A percentile compares a stretch with the other conserved stretches of the same genome.
Evolutionary conservation across 768 basidiomycete genomes (phyloP).

Genomic region (Zangia roseola): DNA sequence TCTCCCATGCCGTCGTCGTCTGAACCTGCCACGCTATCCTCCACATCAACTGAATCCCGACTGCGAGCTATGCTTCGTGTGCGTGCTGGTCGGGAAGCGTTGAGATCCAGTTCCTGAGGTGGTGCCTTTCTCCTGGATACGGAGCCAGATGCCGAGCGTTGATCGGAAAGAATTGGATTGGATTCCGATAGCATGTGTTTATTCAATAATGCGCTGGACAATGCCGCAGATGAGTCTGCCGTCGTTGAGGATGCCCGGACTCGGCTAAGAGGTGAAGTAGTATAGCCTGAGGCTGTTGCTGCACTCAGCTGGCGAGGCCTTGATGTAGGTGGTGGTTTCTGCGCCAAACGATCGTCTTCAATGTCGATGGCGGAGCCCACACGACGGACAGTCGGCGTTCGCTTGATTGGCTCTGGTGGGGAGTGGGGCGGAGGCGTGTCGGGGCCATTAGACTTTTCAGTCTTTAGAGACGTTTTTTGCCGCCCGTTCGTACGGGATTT

Average conservation of each 20-base stretch:
- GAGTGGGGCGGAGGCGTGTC: slow-evolving; percentile 14
- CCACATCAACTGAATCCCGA: slow-evolving; percentile 70
- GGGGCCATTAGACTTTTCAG: slow-evolving; percentile 24
- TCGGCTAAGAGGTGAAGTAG: slow-evolving; percentile 26
- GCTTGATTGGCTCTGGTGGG: slow-evolving; percentile 26
- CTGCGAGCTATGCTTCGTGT: slow-evolving; percentile 54
- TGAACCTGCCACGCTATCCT: slow-evolving; percentile 70
- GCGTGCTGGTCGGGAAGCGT: slow-evolving; percentile 17
- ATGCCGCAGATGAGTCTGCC: slow-evolving; percentile 24
- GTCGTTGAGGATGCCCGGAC: slow-evolving; percentile 34
- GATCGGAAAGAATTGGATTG: slow-evolving; percentile 30
- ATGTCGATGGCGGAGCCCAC: slow-evolving; percentile 67
- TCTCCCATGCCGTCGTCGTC: slow-evolving; percentile 52
- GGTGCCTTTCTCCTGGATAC: slow-evolving; percentile 22
- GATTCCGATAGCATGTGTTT: slow-evolving; percentile 30
- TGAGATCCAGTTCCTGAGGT: slow-evolving; percentile 31
- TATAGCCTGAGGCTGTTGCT: slow-evolving; percentile 38
- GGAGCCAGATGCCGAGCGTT: slow-evolving; percentile 22
- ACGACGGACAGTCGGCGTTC: slow-evolving; percentile 44
- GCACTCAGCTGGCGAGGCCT: slow-evolving; percentile 49
- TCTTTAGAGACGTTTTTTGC: slow-evolving; percentile 20
- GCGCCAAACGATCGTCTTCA: slow-evolving; percentile 41
- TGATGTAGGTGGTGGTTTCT: slow-evolving; percentile 36
- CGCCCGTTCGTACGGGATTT: slow-evolving; percentile 42
- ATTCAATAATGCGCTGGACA: slow-evolving; percentile 15